Conservation (phyloP, 306 rosid genomes). For the Astragalus glycyphyllos region DNA sequence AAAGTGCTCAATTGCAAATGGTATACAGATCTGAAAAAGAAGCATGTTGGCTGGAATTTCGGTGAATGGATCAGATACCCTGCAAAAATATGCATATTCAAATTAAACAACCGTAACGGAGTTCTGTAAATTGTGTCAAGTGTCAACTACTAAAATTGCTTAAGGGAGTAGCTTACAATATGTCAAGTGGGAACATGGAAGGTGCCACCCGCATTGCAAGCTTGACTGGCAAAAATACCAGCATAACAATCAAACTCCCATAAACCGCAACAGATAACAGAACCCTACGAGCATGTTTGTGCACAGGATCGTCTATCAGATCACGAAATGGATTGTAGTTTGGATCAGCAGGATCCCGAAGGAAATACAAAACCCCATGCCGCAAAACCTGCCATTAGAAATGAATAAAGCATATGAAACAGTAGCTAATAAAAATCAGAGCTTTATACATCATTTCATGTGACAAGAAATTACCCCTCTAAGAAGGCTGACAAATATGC, state of each 20-base stretch:
- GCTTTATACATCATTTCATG: constrained; percentile 18
- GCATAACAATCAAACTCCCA: constrained; percentile 99
- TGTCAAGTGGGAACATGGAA: constrained; percentile 92
- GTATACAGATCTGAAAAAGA: constrained; percentile 96
- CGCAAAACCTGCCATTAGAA: constrained; percentile 83
- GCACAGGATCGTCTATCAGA: constrained; percentile 97
- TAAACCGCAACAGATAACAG: constrained; percentile 93
- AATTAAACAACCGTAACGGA: constrained; percentile 33
- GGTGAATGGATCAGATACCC: constrained; percentile 98
- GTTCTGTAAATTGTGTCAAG: constrained; percentile 3
- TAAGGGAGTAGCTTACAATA: constrained; percentile 68
- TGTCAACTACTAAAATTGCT: constrained; percentile 14
- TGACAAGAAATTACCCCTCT: constrained; percentile 79
- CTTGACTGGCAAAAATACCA: constrained; percentile 94
- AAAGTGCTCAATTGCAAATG: constrained; percentile 97
- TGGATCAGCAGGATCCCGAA: constrained; percentile 98
- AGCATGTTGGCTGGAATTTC: constrained; percentile 99
- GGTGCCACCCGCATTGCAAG: constrained; percentile 97
- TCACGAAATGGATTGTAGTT: constrained; percentile 99
- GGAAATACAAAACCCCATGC: constrained; percentile 94
- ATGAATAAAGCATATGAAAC: constrained; percentile 4
- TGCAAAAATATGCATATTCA: constrained; percentile 49
- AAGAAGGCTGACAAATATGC: constrained; percentile 99
- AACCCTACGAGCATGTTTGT: constrained; percentile 99
- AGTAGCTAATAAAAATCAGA: constrained; percentile 25